Percentiles rank a stretch among this genome's conserved stretches.
Evolutionary conservation across 2,329 filamentous ascomycete genomes (phyloP).

Genomic region (Paradendryphiella salina): DNA sequence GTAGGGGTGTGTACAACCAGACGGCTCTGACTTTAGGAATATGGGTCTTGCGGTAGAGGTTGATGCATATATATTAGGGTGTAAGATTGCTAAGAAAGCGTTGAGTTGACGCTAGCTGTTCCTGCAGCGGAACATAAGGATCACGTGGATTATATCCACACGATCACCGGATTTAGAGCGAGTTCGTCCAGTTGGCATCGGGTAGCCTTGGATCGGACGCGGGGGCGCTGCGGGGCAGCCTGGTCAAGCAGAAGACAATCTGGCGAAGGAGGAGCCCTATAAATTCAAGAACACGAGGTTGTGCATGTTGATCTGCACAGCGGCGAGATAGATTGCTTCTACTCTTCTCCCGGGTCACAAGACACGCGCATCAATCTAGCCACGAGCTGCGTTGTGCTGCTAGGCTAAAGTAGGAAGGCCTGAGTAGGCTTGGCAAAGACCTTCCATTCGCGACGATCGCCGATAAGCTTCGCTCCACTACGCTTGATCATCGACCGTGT

Average conservation of each 20-base stretch:
- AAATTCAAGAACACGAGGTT: too few relatives aligned
- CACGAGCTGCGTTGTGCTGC: not conserved
- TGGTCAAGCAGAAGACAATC: too few relatives aligned
- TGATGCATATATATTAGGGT: not conserved
- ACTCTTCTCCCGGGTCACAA: not conserved
- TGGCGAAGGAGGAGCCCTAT: too few relatives aligned
- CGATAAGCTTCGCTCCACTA: not conserved
- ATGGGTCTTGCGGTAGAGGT: constrained; percentile 16
- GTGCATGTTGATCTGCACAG: too few relatives aligned
- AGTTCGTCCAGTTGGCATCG: too few relatives aligned
- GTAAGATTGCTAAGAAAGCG: too few relatives aligned
- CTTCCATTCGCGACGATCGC: constrained; percentile 2
- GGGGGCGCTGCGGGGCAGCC: too few relatives aligned
- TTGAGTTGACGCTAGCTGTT: not conserved
- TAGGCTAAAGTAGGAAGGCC: not conserved
- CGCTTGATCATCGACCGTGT: not conserved
- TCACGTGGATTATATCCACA: not conserved
- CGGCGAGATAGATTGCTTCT: not conserved
- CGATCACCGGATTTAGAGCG: too few relatives aligned
- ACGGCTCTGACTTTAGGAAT: constrained; percentile 17
- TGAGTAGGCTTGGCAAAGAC: not conserved
- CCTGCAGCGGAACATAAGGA: not conserved
- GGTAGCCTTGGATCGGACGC: too few relatives aligned
- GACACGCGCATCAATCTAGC: not conserved
- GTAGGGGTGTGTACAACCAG: not conserved